Percentiles rank a stretch among this genome's conserved stretches.
Conservation (phyloP, 2,329 filamentous ascomycete genomes). For the Arthrobotrys iridis region DNA sequence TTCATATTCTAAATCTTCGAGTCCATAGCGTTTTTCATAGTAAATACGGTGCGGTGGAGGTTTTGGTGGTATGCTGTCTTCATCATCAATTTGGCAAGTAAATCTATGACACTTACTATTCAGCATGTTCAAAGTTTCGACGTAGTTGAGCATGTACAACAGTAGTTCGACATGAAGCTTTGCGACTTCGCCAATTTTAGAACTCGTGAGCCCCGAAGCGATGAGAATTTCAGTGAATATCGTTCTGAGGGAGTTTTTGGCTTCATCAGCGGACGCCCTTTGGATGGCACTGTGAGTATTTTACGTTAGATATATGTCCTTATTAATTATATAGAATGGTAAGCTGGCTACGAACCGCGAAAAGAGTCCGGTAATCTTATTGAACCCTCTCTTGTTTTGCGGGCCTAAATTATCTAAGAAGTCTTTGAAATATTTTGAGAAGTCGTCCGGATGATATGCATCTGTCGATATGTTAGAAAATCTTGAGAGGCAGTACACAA, state of each 20-base stretch:
- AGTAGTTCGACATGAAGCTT: constrained; percentile 41
- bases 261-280: constrained; percentile 24
- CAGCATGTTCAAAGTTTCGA: constrained; percentile 20
- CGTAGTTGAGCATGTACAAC: constrained; percentile 44
- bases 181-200: constrained; percentile 53
- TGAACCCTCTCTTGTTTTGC: constrained; percentile 74
- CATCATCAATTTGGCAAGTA: not conserved
- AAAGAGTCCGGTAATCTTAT: constrained; percentile 82
- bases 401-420: constrained; percentile 65
- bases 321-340: not conserved
- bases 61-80: not conserved
- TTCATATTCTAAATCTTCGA: not conserved
- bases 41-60: not conserved
- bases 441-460: constrained; percentile 60
- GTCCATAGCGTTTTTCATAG: not conserved
- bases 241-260: constrained; percentile 39
- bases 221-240: constrained; percentile 43
- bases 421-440: constrained; percentile 69
- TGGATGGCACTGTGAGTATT: constrained; percentile 29
- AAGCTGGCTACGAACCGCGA: constrained; percentile 7
- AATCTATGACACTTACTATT: constrained; percentile 33
- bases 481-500: too few species aligned
- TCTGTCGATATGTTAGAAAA: constrained; percentile 59
- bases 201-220: constrained; percentile 47
- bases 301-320: too few species aligned